phyloP scores from a whole-genome alignment of 2,329 filamentous ascomycete genomes.

The Neurospora crassa region DNA sequence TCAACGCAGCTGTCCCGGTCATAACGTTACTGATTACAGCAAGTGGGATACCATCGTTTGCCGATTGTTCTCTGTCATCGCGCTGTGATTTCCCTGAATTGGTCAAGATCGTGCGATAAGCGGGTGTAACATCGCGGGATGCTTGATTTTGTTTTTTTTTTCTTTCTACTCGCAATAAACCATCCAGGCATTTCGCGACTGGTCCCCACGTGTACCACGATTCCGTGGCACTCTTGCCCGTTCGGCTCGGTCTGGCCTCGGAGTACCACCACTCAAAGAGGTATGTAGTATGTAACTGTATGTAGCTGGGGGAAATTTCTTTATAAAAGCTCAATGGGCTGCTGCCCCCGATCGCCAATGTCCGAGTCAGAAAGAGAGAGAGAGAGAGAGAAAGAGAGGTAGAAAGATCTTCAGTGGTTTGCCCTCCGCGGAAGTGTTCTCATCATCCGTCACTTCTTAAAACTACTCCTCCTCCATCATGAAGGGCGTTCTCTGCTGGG shows the following conservation, averaged over 20 bases:
- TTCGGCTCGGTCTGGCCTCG: background rate
- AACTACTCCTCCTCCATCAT: background rate
- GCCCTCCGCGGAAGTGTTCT: background rate
- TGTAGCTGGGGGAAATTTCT: background rate
- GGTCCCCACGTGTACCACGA: background rate
- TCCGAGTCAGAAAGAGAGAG: background rate
- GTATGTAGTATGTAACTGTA: background rate
- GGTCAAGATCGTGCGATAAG: background rate
- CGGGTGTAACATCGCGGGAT: background rate
- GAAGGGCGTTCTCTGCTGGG: constrained; percentile 7
- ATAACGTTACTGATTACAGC: background rate
- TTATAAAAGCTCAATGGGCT: background rate
- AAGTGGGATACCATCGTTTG: background rate
- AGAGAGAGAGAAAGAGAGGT: too few relatives aligned
- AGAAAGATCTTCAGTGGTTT: background rate
- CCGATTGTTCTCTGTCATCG: background rate
- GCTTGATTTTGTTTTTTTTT: background rate
- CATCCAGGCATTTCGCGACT: background rate
- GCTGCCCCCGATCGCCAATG: background rate
- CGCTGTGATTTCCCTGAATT: background rate
- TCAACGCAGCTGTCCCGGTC: background rate
- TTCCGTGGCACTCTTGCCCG: background rate
- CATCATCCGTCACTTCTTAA: background rate
- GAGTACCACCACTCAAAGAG: background rate
- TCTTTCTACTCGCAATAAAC: background rate